Evolutionary conservation across 1,284 basidiomycete genomes (phyloP).

Genomic region (Takashimella tepidaria): DNA sequence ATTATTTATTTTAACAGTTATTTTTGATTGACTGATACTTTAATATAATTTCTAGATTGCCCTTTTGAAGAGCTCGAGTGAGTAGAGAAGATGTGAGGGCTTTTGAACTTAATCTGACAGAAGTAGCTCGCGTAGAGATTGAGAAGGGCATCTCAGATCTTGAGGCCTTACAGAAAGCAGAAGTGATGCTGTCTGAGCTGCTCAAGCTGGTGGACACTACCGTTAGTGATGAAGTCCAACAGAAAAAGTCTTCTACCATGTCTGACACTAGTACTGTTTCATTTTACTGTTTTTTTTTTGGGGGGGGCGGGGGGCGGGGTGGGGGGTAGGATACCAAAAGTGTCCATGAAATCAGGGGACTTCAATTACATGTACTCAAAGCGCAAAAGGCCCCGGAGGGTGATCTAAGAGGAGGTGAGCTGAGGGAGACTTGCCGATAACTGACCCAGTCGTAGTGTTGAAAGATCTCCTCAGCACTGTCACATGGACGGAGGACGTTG

Average conservation of each 20-base stretch:
- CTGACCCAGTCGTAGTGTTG: too few relatives aligned
- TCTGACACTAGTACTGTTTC: not conserved
- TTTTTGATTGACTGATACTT: too few relatives aligned
- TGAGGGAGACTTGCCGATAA: not conserved
- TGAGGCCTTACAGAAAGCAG: not conserved
- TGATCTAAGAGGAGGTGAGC: not conserved
- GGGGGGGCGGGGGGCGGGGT: too few relatives aligned
- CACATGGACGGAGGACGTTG: constrained; percentile 1
- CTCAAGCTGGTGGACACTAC: not conserved
- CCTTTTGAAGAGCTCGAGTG: not conserved
- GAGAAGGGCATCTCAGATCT: not conserved
- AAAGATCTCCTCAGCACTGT: not conserved
- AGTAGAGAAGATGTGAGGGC: not conserved
- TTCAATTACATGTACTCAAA: constrained; percentile 6
- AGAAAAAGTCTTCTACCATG: too few relatives aligned
- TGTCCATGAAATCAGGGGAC: constrained; percentile 5
- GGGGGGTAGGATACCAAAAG: constrained; percentile 4
- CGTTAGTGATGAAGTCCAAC: not conserved
- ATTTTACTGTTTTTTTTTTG: too few relatives aligned
- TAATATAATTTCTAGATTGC: too few relatives aligned
- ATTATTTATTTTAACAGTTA: too few relatives aligned
- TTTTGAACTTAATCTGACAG: not conserved
- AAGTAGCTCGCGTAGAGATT: constrained; percentile 5
- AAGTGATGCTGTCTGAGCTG: not conserved
- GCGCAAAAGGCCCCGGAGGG: constrained; percentile 5